A percentile compares a stretch with the other conserved stretches of the same genome.
Conservation (phyloP, 2,329 filamentous ascomycete species). For the Stemphylium vesicarium region DNA sequence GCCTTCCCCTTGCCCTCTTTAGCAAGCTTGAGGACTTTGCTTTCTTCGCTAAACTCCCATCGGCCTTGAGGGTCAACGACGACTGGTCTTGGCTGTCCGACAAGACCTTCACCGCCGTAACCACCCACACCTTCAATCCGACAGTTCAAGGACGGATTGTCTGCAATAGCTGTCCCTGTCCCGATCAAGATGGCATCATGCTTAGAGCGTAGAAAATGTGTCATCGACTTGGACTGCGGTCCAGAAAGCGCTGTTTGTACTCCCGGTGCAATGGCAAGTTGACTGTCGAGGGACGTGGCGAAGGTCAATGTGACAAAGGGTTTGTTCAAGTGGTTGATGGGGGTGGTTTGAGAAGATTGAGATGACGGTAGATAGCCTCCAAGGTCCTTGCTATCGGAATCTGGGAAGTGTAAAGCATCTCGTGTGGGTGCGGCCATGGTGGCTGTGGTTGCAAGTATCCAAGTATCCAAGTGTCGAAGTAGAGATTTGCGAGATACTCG, state of each 20-base stretch:
- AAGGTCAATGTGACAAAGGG: constrained; percentile 75
- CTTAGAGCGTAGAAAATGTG: constrained; percentile 81
- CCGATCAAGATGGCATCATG: constrained; percentile 88
- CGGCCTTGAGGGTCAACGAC: constrained; percentile 80
- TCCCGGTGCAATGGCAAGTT: constrained; percentile 76
- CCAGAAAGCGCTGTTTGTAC: constrained; percentile 85
- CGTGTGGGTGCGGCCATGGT: constrained; percentile 20
- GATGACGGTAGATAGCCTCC: constrained; percentile 57
- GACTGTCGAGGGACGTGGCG: constrained; percentile 86
- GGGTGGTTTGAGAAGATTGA: constrained; percentile 3
- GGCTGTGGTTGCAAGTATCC: background rate
- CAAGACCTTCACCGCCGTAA: constrained; percentile 59
- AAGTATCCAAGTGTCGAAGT: background rate
- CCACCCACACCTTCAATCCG: constrained; percentile 68
- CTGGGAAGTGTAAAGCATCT: constrained; percentile 50
- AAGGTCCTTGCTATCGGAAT: constrained; percentile 54
- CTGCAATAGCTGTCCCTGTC: constrained; percentile 80
- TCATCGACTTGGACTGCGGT: constrained; percentile 85
- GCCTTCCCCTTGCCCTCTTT: constrained; percentile 70
- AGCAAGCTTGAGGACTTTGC: constrained; percentile 71
- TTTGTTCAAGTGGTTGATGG: background rate
- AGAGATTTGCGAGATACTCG: background rate
- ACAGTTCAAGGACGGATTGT: constrained; percentile 86
- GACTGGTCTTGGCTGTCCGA: constrained; percentile 77
- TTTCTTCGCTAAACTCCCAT: constrained; percentile 68